A percentile compares a stretch with the other conserved stretches of the same genome.
Evolutionary conservation across 805 yeast genomes (phyloP).

Genomic region (Brettanomyces anomalus): DNA sequence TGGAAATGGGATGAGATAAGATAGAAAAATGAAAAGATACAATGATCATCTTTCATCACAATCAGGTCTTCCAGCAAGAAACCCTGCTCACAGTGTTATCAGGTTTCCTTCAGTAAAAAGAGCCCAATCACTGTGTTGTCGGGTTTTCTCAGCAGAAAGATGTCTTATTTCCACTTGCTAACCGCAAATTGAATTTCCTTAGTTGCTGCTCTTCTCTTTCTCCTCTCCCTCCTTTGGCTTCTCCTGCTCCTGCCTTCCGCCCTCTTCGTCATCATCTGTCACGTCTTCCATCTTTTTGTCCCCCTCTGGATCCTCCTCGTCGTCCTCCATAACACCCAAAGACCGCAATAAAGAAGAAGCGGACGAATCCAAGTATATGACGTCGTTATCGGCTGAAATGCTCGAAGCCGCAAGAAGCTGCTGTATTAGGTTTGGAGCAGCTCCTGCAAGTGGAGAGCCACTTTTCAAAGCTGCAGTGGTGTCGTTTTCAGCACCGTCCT

Average conservation of each 20-base stretch:
- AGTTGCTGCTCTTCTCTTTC: background rate
- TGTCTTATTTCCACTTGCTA: too few species aligned
- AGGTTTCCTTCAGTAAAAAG: background rate
- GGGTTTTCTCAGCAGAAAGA: too few species aligned
- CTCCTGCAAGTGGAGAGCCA: constrained; percentile 9
- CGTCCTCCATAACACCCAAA: constrained; percentile 31
- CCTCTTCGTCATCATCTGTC: constrained; percentile 16
- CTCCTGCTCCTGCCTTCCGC: constrained; percentile 9
- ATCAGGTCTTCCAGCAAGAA: too few species aligned
- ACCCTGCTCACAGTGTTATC: too few species aligned
- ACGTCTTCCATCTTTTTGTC: constrained; percentile 14
- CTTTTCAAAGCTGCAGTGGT: constrained; percentile 23
- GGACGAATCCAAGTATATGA: constrained; percentile 55
- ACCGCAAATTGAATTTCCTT: background rate
- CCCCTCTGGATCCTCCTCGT: constrained; percentile 20
- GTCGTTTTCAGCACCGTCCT: constrained; percentile 16
- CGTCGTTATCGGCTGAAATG: constrained; percentile 46
- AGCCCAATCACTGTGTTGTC: background rate
- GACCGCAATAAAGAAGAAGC: constrained; percentile 56
- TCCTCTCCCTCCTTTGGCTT: background rate
- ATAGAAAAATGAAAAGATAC: too few species aligned
- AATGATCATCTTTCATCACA: too few species aligned
- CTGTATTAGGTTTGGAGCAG: constrained; percentile 23
- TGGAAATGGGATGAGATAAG: too few species aligned
- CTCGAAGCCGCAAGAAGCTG: constrained; percentile 32